Evolutionary conservation across 768 basidiomycete species (phyloP).

Genomic region (Mycena galopus): DNA sequence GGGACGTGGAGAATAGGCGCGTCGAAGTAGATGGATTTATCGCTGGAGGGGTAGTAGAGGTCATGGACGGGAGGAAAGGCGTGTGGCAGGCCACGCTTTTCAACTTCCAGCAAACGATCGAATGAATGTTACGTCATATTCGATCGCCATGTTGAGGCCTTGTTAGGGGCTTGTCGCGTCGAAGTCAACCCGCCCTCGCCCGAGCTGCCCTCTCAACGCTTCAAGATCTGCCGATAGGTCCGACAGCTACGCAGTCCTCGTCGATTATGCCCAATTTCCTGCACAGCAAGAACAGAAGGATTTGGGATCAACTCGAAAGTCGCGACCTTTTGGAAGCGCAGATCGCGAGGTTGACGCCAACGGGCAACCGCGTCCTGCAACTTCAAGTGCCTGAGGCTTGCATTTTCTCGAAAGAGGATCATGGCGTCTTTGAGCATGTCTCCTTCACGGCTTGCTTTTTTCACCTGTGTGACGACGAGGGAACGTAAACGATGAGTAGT

Average conservation of each 20-base stretch:
- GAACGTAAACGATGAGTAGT: slow-evolving; percentile 26
- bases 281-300: slow-evolving; percentile 24
- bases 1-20: slow-evolving; percentile 52
- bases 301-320: slow-evolving; percentile 23
- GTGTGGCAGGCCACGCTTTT: background rate
- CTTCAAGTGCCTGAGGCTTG: slow-evolving; percentile 19
- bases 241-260: slow-evolving; percentile 8
- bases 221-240: slow-evolving; percentile 24
- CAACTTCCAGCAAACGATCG: background rate
- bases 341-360: slow-evolving; percentile 34
- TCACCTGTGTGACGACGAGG: slow-evolving; percentile 33
- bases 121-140: background rate
- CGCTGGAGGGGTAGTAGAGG: slow-evolving; percentile 47
- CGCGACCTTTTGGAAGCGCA: slow-evolving; percentile 28
- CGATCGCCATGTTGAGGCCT: background rate
- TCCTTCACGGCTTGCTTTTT: slow-evolving; percentile 23
- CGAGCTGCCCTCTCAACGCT: slow-evolving; percentile 1
- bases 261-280: slow-evolving; percentile 28
- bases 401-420: slow-evolving; percentile 30
- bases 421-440: slow-evolving; percentile 33
- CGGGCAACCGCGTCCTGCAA: slow-evolving; percentile 34
- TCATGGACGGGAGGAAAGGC: slow-evolving; percentile 9
- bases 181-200: background rate
- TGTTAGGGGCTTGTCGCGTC: background rate
- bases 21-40: slow-evolving; percentile 59